Evolutionary conservation across 306 rosid genomes (phyloP), one percentile per base, ranked within the genome.

Genomic region (Fragaria iinumae): DNA sequence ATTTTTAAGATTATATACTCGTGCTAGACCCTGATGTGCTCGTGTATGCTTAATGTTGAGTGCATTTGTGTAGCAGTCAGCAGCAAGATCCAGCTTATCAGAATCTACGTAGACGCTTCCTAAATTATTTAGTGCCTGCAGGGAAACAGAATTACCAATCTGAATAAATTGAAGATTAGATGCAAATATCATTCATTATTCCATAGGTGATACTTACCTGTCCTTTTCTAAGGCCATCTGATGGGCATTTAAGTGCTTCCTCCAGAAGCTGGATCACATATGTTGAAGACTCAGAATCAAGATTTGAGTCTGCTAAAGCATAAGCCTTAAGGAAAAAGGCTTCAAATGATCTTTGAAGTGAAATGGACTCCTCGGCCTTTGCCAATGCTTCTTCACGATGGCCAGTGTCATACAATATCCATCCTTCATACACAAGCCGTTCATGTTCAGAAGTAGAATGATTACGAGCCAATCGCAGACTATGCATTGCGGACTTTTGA

Each of bases 11-110:
- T 89, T 91, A 87, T 88, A 86, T 50, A 93, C 98, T 52, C 98
- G 97, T 50, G 98, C 98, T 71, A 93, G 83, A 59, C 98, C 98
- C 72, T 93, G 98, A 88, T 93, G 98, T 27, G 98, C 98, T 50
- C 98, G 81, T 25, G 97, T 91, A 84, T 93, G 98, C 83, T 93
- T 88, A 84, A 93, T 93, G 83, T 91, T 86, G 43, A 93, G 96
- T 55, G 98, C 98, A 86, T 82, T 91, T 79, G 73, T 84, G 87
- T 93, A 93, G 87, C 98, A 93, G 75, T 93, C 98, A 60, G 96
- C 93, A 64, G 98, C 98, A 70, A 87, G 91, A 87, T 93, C 98
- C 79, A 91, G 75, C 83, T 91, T 89, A 56, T 90, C 95, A 80
- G 90, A 89, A 75, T 93, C 98, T 75, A 93, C 93, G 44, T 86